phyloP scores from a whole-genome alignment of 2,329 filamentous ascomycete genomes.

The Aphanocladium album region DNA sequence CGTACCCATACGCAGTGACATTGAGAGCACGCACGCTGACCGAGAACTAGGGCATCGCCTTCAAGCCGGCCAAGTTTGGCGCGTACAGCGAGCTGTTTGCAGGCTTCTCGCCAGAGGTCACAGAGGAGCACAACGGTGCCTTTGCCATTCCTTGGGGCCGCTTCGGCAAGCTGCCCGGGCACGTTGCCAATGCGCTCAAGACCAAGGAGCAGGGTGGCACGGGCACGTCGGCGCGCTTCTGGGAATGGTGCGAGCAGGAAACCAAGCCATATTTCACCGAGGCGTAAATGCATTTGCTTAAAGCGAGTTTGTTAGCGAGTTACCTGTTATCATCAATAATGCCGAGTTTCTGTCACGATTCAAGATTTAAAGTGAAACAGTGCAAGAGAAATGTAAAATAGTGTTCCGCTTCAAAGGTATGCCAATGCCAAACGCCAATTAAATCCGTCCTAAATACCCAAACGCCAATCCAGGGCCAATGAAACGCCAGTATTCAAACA shows the following conservation, averaged over 20 bases:
- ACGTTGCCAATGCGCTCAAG: not conserved
- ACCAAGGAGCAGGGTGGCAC: not conserved
- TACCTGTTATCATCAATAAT: no score
- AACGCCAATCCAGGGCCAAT: not conserved
- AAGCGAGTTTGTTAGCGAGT: not conserved
- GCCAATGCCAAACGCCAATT: not conserved
- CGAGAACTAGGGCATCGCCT: not conserved
- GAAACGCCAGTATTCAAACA: not conserved
- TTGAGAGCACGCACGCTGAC: not conserved
- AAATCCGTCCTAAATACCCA: not conserved
- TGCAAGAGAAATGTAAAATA: not conserved
- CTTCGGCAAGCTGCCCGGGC: slow-evolving; percentile 18
- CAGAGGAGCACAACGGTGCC: slow-evolving; percentile 24
- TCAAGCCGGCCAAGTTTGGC: slow-evolving; percentile 15
- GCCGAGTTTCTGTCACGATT: no score
- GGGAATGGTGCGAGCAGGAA: not conserved
- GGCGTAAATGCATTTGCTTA: not conserved
- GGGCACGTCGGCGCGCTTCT: not conserved
- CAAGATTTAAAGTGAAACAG: not conserved
- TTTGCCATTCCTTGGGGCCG: not conserved
- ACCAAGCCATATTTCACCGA: not conserved
- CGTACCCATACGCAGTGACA: not conserved
- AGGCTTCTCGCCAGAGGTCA: slow-evolving; percentile 27
- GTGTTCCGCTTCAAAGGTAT: not conserved
- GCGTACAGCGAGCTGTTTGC: slow-evolving; percentile 6